These are phyloP conservation scores for Leccinum longicurvipes DNA, from an alignment of 768 basidiomycete genomes.

Conservation along the genomic window DNA sequence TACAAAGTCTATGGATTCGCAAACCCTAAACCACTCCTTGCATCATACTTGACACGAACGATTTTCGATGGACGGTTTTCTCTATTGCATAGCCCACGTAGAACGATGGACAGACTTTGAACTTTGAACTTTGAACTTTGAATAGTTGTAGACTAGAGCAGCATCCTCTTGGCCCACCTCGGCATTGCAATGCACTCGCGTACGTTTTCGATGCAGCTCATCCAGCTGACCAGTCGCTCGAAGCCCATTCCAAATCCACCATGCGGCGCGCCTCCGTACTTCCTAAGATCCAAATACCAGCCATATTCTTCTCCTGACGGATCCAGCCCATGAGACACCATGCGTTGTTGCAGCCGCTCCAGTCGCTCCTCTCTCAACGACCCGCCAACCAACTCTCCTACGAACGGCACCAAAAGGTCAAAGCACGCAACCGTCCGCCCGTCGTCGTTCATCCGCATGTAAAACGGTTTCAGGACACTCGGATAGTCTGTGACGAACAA, in stretches of 20 bases:
- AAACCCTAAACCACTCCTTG: neutral
- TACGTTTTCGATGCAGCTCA: conserved; percentile 87
- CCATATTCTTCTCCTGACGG: conserved; percentile 38
- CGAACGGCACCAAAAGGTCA: conserved; percentile 82
- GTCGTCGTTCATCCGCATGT: conserved; percentile 77
- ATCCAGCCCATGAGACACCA: conserved; percentile 48
- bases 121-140: neutral
- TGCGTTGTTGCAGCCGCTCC: conserved; percentile 46
- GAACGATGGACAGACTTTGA: neutral
- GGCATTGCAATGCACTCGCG: conserved; percentile 92
- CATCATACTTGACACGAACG: neutral
- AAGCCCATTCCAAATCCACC: conserved; percentile 97
- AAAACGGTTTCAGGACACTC: conserved; percentile 81
- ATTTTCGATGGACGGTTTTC: neutral
- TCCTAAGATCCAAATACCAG: conserved; percentile 84
- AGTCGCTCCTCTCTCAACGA: conserved; percentile 81
- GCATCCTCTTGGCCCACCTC: conserved; percentile 79
- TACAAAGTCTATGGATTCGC: neutral
- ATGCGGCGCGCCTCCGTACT: conserved; percentile 85
- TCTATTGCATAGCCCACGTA: neutral
- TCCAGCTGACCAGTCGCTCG: conserved; percentile 84
- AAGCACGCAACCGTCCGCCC: conserved; percentile 84
- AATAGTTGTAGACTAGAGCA: conserved; percentile 39
- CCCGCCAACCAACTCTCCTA: conserved; percentile 92
- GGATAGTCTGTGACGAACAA: conserved; percentile 95